Percentiles rank a stretch among this genome's conserved stretches.
Conservation (phyloP, 192 early-diverging fungal genomes). For the Thamnidium elegans region DNA sequence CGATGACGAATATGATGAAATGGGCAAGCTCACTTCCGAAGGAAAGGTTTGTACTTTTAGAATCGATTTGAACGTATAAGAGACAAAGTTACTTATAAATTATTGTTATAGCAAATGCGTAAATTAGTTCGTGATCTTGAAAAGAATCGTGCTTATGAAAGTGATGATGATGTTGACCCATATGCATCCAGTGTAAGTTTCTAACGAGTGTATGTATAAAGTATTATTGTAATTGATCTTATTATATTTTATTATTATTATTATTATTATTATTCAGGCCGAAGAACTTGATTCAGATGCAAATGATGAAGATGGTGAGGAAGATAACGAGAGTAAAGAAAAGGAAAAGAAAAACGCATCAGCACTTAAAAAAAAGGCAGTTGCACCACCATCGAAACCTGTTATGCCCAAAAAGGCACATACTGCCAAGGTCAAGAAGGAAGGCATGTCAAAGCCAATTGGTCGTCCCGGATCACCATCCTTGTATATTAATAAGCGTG, state of each 20-base stretch:
- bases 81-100: slow-evolving; percentile 33
- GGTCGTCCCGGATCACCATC: slow-evolving; percentile 35
- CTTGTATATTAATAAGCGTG: slow-evolving; percentile 21
- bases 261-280: background rate
- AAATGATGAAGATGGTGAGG: slow-evolving; percentile 17
- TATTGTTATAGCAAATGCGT: slow-evolving; percentile 48
- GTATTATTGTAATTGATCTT: background rate
- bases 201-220: no score
- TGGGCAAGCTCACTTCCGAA: slow-evolving; percentile 26
- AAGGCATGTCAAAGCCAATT: slow-evolving; percentile 34
- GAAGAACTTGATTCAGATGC: slow-evolving; percentile 12
- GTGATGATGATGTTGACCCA: slow-evolving; percentile 55
- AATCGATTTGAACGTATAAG: slow-evolving; percentile 36
- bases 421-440: slow-evolving; percentile 23
- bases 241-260: background rate
- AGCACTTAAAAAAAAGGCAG: slow-evolving; percentile 17
- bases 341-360: slow-evolving; percentile 20
- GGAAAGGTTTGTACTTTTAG: slow-evolving; percentile 35
- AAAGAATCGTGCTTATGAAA: slow-evolving; percentile 61
- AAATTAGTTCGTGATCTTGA: slow-evolving; percentile 65
- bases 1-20: slow-evolving; percentile 42
- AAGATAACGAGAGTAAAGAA: slow-evolving; percentile 18
- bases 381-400: slow-evolving; percentile 19
- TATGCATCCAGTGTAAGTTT: slow-evolving; percentile 51
- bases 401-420: slow-evolving; percentile 27